Conservation (phyloP, 1,284 basidiomycete species). For the Irpex sp. region DNA sequence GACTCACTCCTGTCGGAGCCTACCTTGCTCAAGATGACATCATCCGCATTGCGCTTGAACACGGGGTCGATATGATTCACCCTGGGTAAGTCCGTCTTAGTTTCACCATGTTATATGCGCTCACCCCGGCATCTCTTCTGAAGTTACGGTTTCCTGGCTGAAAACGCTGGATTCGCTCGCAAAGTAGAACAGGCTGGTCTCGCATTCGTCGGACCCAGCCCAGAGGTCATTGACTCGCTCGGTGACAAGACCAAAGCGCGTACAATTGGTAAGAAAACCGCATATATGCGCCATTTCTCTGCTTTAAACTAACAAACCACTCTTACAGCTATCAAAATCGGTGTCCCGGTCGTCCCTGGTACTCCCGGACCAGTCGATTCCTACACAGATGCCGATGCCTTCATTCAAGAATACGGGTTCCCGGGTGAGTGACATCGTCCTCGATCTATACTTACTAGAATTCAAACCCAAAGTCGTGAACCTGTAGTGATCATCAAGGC, state of each 20-base stretch:
- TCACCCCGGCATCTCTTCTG: conserved; percentile 14
- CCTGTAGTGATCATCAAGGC: conserved; percentile 92
- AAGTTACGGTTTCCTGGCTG: conserved; percentile 96
- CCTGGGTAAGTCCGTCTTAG: conserved; percentile 64
- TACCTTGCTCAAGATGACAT: conserved; percentile 99
- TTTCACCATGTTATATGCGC: conserved; percentile 6
- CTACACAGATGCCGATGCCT: conserved; percentile 82
- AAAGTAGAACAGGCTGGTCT: conserved; percentile 98
- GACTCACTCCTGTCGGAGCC: conserved; percentile 91
- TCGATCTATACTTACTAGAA: conserved; percentile 5
- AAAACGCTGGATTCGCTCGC: conserved; percentile 93
- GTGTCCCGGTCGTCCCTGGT: conserved; percentile 96
- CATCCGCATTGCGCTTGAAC: conserved; percentile 91
- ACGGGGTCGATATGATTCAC: conserved; percentile 99
- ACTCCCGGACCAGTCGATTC: conserved; percentile 90
- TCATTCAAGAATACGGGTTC: conserved; percentile 95
- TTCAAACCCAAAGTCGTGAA: conserved; percentile 12
- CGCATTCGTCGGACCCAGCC: conserved; percentile 94
- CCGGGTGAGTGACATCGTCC: conserved; percentile 55
- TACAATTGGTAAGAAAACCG: conserved; percentile 56
- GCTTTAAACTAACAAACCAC: background rate
- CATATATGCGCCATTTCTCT: background rate
- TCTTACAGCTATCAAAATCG: conserved; percentile 73
- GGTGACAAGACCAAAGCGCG: conserved; percentile 99
- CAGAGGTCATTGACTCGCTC: conserved; percentile 95